These are phyloP conservation scores for Thraustotheca clavata DNA, from an alignment of 352 stramenopile genomes.

Conservation along the genomic window DNA sequence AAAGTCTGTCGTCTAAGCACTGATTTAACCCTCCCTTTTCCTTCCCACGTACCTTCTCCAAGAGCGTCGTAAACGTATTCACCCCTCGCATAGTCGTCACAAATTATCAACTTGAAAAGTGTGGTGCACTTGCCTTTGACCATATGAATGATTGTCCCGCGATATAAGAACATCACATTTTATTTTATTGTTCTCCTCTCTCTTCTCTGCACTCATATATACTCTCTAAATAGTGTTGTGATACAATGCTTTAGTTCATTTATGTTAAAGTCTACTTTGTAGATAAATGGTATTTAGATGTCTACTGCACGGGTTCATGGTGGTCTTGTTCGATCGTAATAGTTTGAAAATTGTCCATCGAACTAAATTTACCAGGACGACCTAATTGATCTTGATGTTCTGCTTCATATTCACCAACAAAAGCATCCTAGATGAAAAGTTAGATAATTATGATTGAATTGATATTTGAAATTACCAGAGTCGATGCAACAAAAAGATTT, in stretches of 20 bases:
- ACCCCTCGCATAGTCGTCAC: background rate
- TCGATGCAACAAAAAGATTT: constrained; percentile 55
- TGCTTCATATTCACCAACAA: constrained; percentile 19
- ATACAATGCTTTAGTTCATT: too few species aligned
- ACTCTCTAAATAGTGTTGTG: too few species aligned
- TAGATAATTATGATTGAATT: background rate
- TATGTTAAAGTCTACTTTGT: too few species aligned
- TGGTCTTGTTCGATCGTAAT: constrained; percentile 3
- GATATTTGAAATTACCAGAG: constrained; percentile 4
- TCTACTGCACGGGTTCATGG: too few species aligned
- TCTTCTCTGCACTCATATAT: too few species aligned
- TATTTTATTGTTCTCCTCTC: too few species aligned
- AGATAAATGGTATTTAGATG: too few species aligned
- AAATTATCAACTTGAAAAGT: too few species aligned
- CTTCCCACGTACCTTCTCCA: constrained; percentile 12
- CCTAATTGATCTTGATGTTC: background rate
- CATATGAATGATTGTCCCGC: too few species aligned
- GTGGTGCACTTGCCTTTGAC: too few species aligned
- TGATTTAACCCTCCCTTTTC: background rate
- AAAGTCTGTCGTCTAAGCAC: constrained; percentile 30
- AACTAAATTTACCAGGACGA: background rate
- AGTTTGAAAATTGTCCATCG: background rate
- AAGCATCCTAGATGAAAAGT: constrained; percentile 2
- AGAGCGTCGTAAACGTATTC: constrained; percentile 8
- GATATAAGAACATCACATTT: too few species aligned